Evolutionary conservation across 441 rosid species (phyloP).

Genomic region (Gossypium davidsonii): DNA sequence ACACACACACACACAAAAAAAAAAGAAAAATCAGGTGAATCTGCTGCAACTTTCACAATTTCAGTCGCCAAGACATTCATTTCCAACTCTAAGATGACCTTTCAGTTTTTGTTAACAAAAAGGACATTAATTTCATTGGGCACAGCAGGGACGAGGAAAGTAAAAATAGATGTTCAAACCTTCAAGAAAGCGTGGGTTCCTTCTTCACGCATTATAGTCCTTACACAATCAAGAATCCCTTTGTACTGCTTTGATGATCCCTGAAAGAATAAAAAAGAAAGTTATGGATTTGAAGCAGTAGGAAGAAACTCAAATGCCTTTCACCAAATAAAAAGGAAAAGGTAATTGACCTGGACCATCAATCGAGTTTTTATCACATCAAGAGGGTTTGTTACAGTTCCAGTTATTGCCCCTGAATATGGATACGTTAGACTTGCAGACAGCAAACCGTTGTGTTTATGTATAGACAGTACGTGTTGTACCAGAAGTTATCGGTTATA

Average conservation of each 20-base stretch:
- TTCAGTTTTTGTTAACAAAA: not conserved
- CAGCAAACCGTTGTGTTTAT: not conserved
- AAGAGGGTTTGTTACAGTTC: slow-evolving; percentile 93
- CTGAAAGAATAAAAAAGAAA: slow-evolving; percentile 22
- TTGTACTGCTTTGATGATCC: slow-evolving; percentile 80
- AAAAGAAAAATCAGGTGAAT: not conserved
- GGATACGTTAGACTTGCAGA: not conserved
- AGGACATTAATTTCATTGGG: not conserved
- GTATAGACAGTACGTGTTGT: not conserved
- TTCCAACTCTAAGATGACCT: not conserved
- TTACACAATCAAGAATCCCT: slow-evolving; percentile 77
- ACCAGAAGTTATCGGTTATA: not conserved
- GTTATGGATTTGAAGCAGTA: not conserved
- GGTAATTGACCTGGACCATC: slow-evolving; percentile 68
- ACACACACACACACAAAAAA: not conserved
- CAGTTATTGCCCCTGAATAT: slow-evolving; percentile 72
- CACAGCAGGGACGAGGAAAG: not conserved
- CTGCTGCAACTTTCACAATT: slow-evolving; percentile 1
- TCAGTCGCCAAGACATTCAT: not conserved
- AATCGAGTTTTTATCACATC: slow-evolving; percentile 93
- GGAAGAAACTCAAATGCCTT: not conserved
- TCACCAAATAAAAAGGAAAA: not conserved
- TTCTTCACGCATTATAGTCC: slow-evolving; percentile 72
- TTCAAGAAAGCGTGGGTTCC: slow-evolving; percentile 77
- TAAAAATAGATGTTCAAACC: slow-evolving; percentile 31